Evolutionary conservation across 108 stramenopile genomes (phyloP), one percentile per base, ranked within the genome.

Genomic region (Schizochytrium sp.): DNA sequence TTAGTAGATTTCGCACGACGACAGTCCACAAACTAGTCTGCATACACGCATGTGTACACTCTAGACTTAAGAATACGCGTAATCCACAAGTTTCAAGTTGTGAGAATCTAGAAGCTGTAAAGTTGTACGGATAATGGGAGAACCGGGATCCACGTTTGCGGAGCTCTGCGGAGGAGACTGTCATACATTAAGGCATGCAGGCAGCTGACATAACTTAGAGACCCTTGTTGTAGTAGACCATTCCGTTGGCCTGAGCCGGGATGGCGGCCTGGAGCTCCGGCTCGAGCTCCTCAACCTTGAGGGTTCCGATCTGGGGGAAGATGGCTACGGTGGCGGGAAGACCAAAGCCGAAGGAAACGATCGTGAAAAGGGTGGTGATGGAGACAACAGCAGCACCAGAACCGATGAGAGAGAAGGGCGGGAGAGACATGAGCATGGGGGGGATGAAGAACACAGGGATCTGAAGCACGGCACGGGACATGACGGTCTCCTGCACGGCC

Each of bases 391-490:
- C 61, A 8, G 64, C 3, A 46, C 72, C 61, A 0, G 96, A 95
- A 89, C 91, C 91, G 40, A 72, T 87, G 41, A 41, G 58, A 87
- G 90, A 88, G 41, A 95, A 72, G 10, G 76, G 60, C 13, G 61
- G 60, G 13, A 91, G 12, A 50, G 90, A 57, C 91, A 95, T 91
- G 59, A 96, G 89, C 17, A 95, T 42, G 7, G 96, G 95, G 53
- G 96, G 96, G 0, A 97, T 53, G 87, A 97, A 96, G 87, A 94
- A 97, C 0, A 96, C 95, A 3, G 96, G 96, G 38, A 94, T 94
- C 83, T 97, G 96, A 40, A 97, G 87, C 13, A 97, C 38, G 3
- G 95, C 96, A 42, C 96, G 94, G 40, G 93, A 94, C 56, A 92
- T 57, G 38, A 95, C 95, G 41, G 96, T 97, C 61, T 93, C 94